phyloP scores from a whole-genome alignment of 2,329 filamentous ascomycete genomes.

The Mariannaea sp. region DNA sequence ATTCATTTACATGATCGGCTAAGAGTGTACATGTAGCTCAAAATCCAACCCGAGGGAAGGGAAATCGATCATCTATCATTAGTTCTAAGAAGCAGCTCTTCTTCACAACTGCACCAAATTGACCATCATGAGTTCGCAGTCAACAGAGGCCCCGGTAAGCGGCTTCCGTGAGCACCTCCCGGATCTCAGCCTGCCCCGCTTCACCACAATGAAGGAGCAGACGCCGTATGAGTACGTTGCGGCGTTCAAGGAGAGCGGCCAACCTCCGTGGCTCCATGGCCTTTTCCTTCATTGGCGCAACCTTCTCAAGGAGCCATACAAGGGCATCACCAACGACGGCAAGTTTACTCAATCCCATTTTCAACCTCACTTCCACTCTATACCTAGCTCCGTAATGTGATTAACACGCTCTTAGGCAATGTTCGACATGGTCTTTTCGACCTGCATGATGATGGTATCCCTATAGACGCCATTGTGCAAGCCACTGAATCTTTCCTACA shows the following conservation, averaged over 20 bases:
- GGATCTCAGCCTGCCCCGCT: slow-evolving; percentile 64
- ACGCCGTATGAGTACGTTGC: slow-evolving; percentile 66
- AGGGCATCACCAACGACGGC: slow-evolving; percentile 73
- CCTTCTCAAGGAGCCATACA: slow-evolving; percentile 68
- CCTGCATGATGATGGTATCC: slow-evolving; percentile 66
- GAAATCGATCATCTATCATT: neutral
- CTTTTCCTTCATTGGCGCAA: slow-evolving; percentile 64
- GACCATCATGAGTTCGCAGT: slow-evolving; percentile 14
- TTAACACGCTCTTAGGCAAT: slow-evolving; percentile 44
- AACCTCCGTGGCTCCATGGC: slow-evolving; percentile 69
- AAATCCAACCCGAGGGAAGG: too few relatives aligned
- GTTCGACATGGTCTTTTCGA: slow-evolving; percentile 60
- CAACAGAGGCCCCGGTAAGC: neutral
- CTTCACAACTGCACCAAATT: neutral
- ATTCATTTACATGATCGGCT: too few relatives aligned
- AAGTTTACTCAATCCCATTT: too few relatives aligned
- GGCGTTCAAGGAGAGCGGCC: slow-evolving; percentile 61
- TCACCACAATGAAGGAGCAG: slow-evolving; percentile 66
- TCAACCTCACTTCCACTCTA: neutral
- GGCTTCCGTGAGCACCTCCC: slow-evolving; percentile 60
- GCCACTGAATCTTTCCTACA: slow-evolving; percentile 53
- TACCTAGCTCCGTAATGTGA: neutral
- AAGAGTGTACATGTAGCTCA: too few relatives aligned
- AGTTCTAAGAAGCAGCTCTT: neutral
- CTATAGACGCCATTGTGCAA: slow-evolving; percentile 60